These are phyloP conservation scores for Plasmodium vinckei DNA, from an alignment of 169 alveolate species.

Conservation along the genomic window DNA sequence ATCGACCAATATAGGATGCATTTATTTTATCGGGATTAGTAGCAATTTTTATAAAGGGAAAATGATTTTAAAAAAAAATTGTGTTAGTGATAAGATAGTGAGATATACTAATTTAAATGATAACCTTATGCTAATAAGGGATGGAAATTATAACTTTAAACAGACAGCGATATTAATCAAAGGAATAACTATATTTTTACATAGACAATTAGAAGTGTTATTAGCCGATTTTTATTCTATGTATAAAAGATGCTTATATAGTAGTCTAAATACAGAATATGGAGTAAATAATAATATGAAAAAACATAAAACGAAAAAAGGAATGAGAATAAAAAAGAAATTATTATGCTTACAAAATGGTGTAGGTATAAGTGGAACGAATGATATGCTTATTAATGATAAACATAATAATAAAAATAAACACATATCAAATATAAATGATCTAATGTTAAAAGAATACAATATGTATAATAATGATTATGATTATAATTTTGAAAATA, in stretches of 20 bases:
- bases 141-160: conserved; percentile 66
- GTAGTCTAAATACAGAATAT: conserved; percentile 19
- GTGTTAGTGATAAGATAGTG: conserved; percentile 52
- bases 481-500: conserved; percentile 60
- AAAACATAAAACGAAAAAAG: conserved; percentile 32
- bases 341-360: conserved; percentile 34
- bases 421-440: conserved; percentile 61
- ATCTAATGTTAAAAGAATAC: conserved; percentile 56
- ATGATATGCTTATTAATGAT: conserved; percentile 17
- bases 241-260: conserved; percentile 58
- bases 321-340: conserved; percentile 33
- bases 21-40: conserved; percentile 67
- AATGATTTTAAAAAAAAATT: conserved; percentile 67
- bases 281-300: conserved; percentile 18
- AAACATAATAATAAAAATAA: conserved; percentile 32
- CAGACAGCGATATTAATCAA: conserved; percentile 75
- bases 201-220: conserved; percentile 67
- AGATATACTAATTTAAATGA: conserved; percentile 72
- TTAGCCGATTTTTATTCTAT: conserved; percentile 64
- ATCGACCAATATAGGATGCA: conserved; percentile 69
- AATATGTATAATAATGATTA: conserved; percentile 8
- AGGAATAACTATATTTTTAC: conserved; percentile 71
- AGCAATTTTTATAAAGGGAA: conserved; percentile 62
- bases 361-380: conserved; percentile 10
- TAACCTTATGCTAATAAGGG: conserved; percentile 48